phyloP scores from a whole-genome alignment of 2,329 filamentous ascomycete genomes.

The Hypoxylon sp. region DNA sequence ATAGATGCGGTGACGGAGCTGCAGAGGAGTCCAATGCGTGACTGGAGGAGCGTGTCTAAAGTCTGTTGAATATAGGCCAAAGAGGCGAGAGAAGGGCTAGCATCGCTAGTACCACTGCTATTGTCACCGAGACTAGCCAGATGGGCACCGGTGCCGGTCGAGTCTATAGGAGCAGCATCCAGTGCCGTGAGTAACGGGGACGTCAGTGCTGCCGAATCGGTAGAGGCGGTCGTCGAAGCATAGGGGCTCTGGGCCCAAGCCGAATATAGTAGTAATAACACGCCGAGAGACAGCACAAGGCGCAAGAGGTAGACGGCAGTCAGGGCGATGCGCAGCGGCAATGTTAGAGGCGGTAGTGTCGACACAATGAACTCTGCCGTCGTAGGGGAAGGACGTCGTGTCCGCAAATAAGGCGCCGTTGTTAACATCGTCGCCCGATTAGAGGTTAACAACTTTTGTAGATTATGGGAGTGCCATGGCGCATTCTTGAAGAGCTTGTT shows the following conservation, averaged over 20 bases:
- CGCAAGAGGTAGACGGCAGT: constrained; percentile 62
- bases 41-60: constrained; percentile 39
- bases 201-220: background rate
- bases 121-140: background rate
- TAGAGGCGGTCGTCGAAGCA: background rate
- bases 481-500: background rate
- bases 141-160: background rate
- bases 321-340: constrained; percentile 64
- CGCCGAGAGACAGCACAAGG: constrained; percentile 58
- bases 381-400: constrained; percentile 82
- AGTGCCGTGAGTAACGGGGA: constrained; percentile 25
- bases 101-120: background rate
- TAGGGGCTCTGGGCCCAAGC: constrained; percentile 58
- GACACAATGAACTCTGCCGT: constrained; percentile 95
- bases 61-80: constrained; percentile 49
- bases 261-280: constrained; percentile 66
- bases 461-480: background rate
- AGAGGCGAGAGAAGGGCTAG: constrained; percentile 37
- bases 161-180: constrained; percentile 12
- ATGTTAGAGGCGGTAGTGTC: constrained; percentile 73
- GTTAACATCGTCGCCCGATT: constrained; percentile 69
- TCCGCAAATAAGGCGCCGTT: constrained; percentile 71
- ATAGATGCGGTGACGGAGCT: constrained; percentile 54
- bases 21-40: constrained; percentile 54
- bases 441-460: too few species aligned